Evolutionary conservation across 1,284 basidiomycete species (phyloP).

Genomic region (Inonotus obliquus): DNA sequence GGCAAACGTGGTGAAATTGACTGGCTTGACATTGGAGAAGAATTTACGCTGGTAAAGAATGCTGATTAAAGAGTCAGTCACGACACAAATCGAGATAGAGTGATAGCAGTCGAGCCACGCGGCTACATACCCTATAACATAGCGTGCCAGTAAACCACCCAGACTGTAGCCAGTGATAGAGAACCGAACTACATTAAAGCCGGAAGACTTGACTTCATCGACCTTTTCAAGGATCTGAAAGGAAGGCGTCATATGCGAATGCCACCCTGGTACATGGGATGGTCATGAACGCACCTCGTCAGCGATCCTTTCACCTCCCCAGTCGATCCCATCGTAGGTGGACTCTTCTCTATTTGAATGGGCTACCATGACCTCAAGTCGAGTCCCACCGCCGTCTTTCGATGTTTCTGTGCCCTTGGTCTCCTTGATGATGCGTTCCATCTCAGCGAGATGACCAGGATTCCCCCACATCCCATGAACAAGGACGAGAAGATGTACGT

Average conservation of each 20-base stretch:
- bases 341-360: slow-evolving; percentile 45
- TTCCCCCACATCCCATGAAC: slow-evolving; percentile 87
- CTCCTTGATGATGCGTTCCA: slow-evolving; percentile 41
- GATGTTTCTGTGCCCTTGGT: slow-evolving; percentile 25
- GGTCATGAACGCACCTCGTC: slow-evolving; percentile 49
- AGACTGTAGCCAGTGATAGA: slow-evolving; percentile 78
- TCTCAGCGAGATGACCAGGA: slow-evolving; percentile 46
- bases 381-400: slow-evolving; percentile 21
- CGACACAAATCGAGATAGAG: too few species aligned
- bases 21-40: slow-evolving; percentile 61
- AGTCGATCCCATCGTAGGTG: slow-evolving; percentile 65
- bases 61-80: slow-evolving; percentile 24
- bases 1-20: slow-evolving; percentile 80
- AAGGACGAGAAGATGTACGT: slow-evolving; percentile 58
- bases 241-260: background rate
- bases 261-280: background rate
- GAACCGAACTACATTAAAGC: slow-evolving; percentile 55
- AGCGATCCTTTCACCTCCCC: slow-evolving; percentile 57
- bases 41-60: slow-evolving; percentile 66
- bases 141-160: slow-evolving; percentile 77
- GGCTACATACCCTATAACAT: slow-evolving; percentile 59
- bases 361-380: slow-evolving; percentile 40
- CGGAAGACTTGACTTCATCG: slow-evolving; percentile 45
- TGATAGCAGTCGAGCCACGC: slow-evolving; percentile 4
- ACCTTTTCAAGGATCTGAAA: slow-evolving; percentile 49